phyloP scores from a whole-genome alignment of 2,329 filamentous ascomycete species.

The Cladophialophora yegresii region DNA sequence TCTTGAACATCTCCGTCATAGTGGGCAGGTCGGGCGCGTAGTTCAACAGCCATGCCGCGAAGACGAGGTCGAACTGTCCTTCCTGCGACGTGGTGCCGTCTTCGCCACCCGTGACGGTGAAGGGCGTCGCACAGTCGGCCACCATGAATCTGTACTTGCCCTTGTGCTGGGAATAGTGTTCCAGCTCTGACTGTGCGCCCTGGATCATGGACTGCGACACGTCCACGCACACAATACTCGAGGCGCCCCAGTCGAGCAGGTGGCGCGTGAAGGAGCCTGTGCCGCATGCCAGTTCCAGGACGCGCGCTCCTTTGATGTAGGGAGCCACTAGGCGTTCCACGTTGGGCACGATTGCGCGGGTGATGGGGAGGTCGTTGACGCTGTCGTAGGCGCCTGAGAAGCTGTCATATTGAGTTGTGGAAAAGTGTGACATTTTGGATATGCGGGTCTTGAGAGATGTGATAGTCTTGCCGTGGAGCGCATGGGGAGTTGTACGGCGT shows the following conservation, averaged over 20 bases:
- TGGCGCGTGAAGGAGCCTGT: constrained; percentile 43
- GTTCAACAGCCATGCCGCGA: constrained; percentile 45
- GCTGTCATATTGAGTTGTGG: constrained; percentile 15
- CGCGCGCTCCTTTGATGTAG: constrained; percentile 17
- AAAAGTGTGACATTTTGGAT: constrained; percentile 16
- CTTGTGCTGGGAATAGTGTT: background rate
- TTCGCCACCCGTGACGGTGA: background rate
- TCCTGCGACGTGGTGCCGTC: constrained; percentile 2
- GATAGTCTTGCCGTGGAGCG: background rate
- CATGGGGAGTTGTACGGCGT: background rate
- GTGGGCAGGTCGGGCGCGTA: constrained; percentile 40
- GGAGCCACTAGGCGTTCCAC: constrained; percentile 14
- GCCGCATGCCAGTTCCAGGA: constrained; percentile 47
- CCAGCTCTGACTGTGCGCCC: constrained; percentile 30
- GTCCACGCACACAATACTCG: constrained; percentile 43
- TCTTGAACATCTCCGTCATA: constrained; percentile 43
- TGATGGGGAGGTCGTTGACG: constrained; percentile 18
- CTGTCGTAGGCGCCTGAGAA: constrained; percentile 11
- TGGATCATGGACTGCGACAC: constrained; percentile 43
- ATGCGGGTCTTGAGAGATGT: background rate
- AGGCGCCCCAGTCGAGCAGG: constrained; percentile 43
- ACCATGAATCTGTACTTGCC: constrained; percentile 15
- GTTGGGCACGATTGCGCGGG: constrained; percentile 15
- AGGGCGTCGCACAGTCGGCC: constrained; percentile 2
- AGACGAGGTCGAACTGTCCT: constrained; percentile 43